Base-by-base conservation (phyloP, 768 basidiomycete genomes). In the Lentinula guzmanii region DNA sequence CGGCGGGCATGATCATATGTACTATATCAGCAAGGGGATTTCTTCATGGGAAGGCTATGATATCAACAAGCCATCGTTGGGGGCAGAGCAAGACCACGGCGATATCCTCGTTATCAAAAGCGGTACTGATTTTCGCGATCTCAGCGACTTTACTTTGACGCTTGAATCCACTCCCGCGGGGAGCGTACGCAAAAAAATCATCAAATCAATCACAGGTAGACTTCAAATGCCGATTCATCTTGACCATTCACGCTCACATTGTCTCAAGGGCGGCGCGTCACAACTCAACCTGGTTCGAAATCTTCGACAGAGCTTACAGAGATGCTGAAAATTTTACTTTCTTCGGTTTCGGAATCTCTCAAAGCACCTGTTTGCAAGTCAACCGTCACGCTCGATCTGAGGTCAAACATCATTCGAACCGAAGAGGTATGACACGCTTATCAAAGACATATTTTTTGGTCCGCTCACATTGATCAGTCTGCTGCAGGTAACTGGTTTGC, bases 1-100 rank as follows among this genome's bases (percentile, higher is more conserved):
- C 2, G 94, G 94, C 4, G 94, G 94, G 2, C 94, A 96, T 67
- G 94, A 96, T 69, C 94, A 96, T 64, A 75, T 89, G 3, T 93
- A 91, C 73, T 93, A 83, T 69, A 80, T 83, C 45, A 84, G 87
- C 39, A 83, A 79, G 65, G 91, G 89, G 9, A 81, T 85, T 15
- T 79, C 75, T 43, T 70, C 75, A 4, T 93, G 90, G 90, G 83
- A 89, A 31, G 81, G 78, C 58, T 87, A 85, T 62, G 82, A 92
- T 64, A 68, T 78, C 18, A 73, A 70, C 3, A 65, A 78, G 48
- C 70, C 76, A 3, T 79, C 82, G 33, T 79, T 88, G 15, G 93
- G 90, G 33, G 84, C 85, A 5, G 89, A 92, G 66, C 76, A 74
- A n/a, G 91, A 92, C 65, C 68, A 82, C 1, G 90, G 90, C 3